Percentiles rank a stretch among this genome's conserved stretches.
phyloP scores from a whole-genome alignment of 257 asterid genomes.

The Anisodus acutangulus region DNA sequence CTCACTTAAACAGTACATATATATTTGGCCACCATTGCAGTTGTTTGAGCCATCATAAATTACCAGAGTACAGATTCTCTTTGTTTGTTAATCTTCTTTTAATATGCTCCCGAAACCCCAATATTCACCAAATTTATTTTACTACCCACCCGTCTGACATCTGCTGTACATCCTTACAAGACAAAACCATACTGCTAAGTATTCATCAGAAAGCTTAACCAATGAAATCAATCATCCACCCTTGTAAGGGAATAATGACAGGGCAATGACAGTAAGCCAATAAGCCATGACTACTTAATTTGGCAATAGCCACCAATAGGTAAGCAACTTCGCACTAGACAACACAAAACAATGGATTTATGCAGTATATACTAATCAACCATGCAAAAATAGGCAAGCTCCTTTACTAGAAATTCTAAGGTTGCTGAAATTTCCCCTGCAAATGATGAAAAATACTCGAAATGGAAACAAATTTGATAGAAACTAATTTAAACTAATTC shows the following conservation, averaged over 20 bases:
- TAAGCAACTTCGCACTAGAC: neutral
- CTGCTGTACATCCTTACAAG: constrained; percentile 4
- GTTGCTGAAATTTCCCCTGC: neutral
- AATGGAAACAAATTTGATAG: neutral
- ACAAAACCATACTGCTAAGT: constrained; percentile 13
- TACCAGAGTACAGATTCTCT: neutral
- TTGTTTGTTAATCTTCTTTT: constrained; percentile 20
- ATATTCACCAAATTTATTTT: neutral
- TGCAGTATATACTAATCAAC: neutral
- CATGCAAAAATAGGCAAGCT: neutral
- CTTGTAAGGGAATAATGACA: constrained; percentile 14
- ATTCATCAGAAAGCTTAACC: neutral
- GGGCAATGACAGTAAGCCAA: neutral
- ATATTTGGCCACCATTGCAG: neutral
- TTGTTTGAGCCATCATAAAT: constrained; percentile 1
- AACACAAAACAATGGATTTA: constrained; percentile 10
- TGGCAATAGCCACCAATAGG: neutral
- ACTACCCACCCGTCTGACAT: neutral
- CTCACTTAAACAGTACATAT: neutral
- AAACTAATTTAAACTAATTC: neutral
- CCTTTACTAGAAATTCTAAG: neutral
- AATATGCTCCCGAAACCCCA: neutral
- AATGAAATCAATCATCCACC: neutral
- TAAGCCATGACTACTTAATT: neutral
- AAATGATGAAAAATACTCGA: constrained; percentile 1